A percentile compares a stretch with the other conserved stretches of the same genome.
Evolutionary conservation across 345 rosid species (phyloP).

Genomic region (Crucihimalaya himalaica): DNA sequence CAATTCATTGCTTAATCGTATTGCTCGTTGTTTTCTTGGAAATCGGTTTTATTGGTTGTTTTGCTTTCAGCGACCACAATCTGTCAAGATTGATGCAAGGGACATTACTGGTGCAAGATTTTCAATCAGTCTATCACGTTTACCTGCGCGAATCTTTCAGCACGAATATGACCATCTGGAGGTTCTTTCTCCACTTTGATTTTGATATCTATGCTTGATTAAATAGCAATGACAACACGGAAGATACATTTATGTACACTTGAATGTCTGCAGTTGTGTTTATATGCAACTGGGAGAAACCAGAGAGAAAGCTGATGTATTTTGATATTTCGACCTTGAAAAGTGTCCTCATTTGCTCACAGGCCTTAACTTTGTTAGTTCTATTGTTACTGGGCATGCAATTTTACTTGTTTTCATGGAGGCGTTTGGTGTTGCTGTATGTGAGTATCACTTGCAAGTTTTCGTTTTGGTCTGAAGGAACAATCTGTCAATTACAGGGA

Average conservation of each 20-base stretch:
- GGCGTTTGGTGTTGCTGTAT: constrained; percentile 4
- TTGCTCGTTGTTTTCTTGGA: not conserved
- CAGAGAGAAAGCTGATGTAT: not conserved
- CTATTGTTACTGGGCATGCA: constrained; percentile 5
- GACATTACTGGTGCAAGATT: constrained; percentile 74
- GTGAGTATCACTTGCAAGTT: constrained; percentile 8
- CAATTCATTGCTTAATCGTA: not conserved
- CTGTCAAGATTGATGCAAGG: constrained; percentile 84
- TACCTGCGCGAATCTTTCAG: constrained; percentile 89
- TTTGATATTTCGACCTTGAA: not conserved
- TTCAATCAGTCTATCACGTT: constrained; percentile 66
- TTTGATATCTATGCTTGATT: constrained; percentile 18
- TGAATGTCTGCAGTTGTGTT: constrained; percentile 11
- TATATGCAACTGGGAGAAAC: not conserved
- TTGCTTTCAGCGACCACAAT: constrained; percentile 79
- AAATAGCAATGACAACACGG: not conserved
- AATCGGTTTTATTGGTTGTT: not conserved
- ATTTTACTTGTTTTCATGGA: constrained; percentile 10
- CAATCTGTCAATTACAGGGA: constrained; percentile 58
- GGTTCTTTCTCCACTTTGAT: constrained; percentile 47
- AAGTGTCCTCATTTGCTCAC: not conserved
- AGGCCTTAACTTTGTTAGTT: not conserved
- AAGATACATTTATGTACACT: not conserved
- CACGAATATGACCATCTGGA: constrained; percentile 94
- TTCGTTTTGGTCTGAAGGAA: constrained; percentile 15